Percentiles rank a stretch among this genome's conserved stretches.
These are phyloP conservation scores for Talaromyces sp. DNA, from an alignment of 2,329 filamentous ascomycete genomes.

Conservation along the genomic window DNA sequence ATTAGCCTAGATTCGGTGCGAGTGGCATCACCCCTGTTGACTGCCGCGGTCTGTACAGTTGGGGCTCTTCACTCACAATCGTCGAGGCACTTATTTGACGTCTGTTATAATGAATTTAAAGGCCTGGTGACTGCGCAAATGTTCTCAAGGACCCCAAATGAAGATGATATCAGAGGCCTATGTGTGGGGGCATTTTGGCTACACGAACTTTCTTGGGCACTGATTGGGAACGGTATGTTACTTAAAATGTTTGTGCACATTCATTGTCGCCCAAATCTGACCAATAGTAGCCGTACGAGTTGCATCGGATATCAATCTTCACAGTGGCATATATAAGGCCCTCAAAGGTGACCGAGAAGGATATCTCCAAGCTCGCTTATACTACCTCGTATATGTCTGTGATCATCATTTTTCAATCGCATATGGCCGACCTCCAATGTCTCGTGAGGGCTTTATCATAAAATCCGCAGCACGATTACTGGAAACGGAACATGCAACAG, in stretches of 20 bases:
- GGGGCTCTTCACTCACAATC: slow-evolving; percentile 42
- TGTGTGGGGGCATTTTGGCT: slow-evolving; percentile 56
- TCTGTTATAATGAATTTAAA: slow-evolving; percentile 23
- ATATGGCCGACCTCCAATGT: slow-evolving; percentile 40
- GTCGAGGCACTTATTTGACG: slow-evolving; percentile 22
- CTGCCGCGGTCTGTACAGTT: slow-evolving; percentile 49
- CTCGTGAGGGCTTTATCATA: slow-evolving; percentile 37
- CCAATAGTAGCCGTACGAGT: slow-evolving; percentile 23
- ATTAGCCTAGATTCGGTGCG: slow-evolving; percentile 43
- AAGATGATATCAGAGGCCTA: slow-evolving; percentile 50
- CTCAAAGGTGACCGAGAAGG: slow-evolving; percentile 24
- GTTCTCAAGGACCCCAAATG: slow-evolving; percentile 47
- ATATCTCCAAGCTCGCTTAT: slow-evolving; percentile 30
- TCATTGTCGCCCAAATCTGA: background rate
- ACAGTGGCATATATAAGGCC: slow-evolving; percentile 27
- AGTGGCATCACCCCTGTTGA: slow-evolving; percentile 46
- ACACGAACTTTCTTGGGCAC: slow-evolving; percentile 43
- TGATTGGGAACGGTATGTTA: slow-evolving; percentile 16
- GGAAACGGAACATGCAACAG: slow-evolving; percentile 32
- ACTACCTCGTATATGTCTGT: slow-evolving; percentile 42
- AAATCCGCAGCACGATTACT: slow-evolving; percentile 23
- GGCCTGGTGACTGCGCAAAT: slow-evolving; percentile 47
- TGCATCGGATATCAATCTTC: slow-evolving; percentile 27
- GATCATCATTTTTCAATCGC: slow-evolving; percentile 43
- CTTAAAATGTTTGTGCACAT: too few relatives aligned